Evolutionary conservation across 371 early-diverging fungal species (phyloP), one percentile per base, ranked within the genome.

Genomic region (Encephalitozoon romaleae): DNA sequence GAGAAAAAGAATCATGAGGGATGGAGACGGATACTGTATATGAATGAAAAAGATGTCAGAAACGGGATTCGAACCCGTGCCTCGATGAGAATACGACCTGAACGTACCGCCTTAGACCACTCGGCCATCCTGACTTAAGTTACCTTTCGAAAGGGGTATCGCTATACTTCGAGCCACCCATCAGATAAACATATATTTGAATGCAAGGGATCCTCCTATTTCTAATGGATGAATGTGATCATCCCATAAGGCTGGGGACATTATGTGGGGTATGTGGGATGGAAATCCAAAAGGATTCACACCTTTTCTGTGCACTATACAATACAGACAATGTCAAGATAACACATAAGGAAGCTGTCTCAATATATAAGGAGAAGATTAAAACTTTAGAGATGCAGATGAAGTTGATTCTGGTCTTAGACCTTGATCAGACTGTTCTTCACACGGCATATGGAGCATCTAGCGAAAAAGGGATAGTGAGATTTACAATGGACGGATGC

Each of bases 381-480:
- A 75, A 87, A 6, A 82, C 90, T 54, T 84, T 96, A 67, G 74
- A 89, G 67, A 71, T 84, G 15, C 86, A 85, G 45, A 87, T 87
- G 52, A 93, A 90, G 81, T 87, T 97, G 39, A 91, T 93, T 12
- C 84, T 98, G n/a, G 89, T 98, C 45, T 87, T 98, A 26, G 99
- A 98, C 87, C 87, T 98, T 55, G 99, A 98, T 83, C 96, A 94
- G 84, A 98, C 99, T 0, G 87, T 98, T 23, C 90, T 97, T n/a
- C 98, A 98, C 72, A 95, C 96, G 9, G 90, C 92, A 6, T 90
- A 92, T 70, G 49, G 32, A 0, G 25, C 21, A 5, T 64, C 71
- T 9, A 15, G n/a, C 23, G 0, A 2, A 1, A 6, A 53, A 54
- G 52, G 64, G 15, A 64, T 39, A 26, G 51, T 38, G 70, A 65